Percentiles rank a stretch among this genome's conserved stretches.
Evolutionary conservation across 768 basidiomycete species (phyloP).

Genomic region (Tubosaeta sp.): DNA sequence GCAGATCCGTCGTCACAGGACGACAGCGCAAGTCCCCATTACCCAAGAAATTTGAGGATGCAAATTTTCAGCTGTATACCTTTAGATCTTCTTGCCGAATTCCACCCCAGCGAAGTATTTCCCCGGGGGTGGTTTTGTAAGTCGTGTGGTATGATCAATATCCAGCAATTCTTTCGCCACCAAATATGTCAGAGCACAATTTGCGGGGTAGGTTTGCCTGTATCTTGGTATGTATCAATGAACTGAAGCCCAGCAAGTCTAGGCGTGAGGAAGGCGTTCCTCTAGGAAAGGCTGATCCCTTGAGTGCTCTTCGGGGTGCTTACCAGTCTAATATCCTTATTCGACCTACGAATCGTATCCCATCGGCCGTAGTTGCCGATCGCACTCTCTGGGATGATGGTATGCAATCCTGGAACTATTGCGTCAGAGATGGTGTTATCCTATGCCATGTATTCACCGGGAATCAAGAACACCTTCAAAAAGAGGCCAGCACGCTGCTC

Average conservation of each 20-base stretch:
- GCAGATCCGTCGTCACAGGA: background rate
- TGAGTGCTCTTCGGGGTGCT: conserved; percentile 22
- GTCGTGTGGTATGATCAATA: conserved; percentile 46
- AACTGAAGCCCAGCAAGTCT: conserved; percentile 16
- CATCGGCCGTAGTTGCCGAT: conserved; percentile 14
- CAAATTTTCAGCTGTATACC: conserved; percentile 29
- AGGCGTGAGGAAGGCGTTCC: background rate
- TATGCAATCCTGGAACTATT: conserved; percentile 28
- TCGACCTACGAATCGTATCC: conserved; percentile 16
- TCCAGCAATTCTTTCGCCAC: conserved; percentile 43
- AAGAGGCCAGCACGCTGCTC: conserved; percentile 35
- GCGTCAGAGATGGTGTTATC: conserved; percentile 17
- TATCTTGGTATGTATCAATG: background rate
- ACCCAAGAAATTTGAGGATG: conserved; percentile 21
- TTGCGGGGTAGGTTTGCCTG: conserved; percentile 35
- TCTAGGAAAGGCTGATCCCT: conserved; percentile 16
- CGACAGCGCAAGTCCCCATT: conserved; percentile 12
- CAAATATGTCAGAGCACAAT: conserved; percentile 39
- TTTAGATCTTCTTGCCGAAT: conserved; percentile 28
- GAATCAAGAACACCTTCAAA: conserved; percentile 41
- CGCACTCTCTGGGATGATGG: conserved; percentile 25
- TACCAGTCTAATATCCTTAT: conserved; percentile 11
- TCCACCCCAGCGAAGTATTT: conserved; percentile 32
- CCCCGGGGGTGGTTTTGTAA: conserved; percentile 48
- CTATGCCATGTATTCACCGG: conserved; percentile 47